phyloP scores from a whole-genome alignment of 139 green algal species.

The Haematococcus sp. region DNA sequence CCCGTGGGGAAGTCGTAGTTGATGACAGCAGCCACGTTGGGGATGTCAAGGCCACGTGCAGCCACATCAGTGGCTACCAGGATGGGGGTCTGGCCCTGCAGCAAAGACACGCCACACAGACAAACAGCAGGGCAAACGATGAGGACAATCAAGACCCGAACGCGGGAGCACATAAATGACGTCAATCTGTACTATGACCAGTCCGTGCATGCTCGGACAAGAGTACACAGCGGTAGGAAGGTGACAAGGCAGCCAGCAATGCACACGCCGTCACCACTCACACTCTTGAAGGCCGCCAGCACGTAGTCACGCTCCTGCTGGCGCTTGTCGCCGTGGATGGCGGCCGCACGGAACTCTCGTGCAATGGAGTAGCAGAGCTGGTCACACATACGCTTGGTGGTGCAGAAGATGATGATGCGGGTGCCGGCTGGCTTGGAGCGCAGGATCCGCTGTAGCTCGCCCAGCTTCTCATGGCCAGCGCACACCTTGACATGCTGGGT shows the following conservation, averaged over 20 bases:
- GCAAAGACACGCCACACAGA: conserved; percentile 56
- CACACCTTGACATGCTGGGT: conserved; percentile 67
- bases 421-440: conserved; percentile 53
- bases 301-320: conserved; percentile 80
- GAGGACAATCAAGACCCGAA: no score
- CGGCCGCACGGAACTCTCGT: conserved; percentile 61
- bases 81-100: conserved; percentile 73
- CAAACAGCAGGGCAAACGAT: no score
- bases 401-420: conserved; percentile 88
- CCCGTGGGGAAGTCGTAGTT: conserved; percentile 87
- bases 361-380: conserved; percentile 59
- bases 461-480: conserved; percentile 70
- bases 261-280: no score
- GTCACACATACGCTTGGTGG: conserved; percentile 94
- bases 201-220: no score
- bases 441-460: conserved; percentile 65
- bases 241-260: no score
- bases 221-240: no score
- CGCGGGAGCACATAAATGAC: no score
- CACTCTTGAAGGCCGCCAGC: conserved; percentile 66
- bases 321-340: conserved; percentile 95
- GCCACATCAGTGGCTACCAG: conserved; percentile 97
- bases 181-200: no score
- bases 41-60: conserved; percentile 91
- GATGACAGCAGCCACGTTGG: conserved; percentile 77